Evolutionary conservation across 1,284 basidiomycete species (phyloP).

Genomic region (Jaminaea rosea): DNA sequence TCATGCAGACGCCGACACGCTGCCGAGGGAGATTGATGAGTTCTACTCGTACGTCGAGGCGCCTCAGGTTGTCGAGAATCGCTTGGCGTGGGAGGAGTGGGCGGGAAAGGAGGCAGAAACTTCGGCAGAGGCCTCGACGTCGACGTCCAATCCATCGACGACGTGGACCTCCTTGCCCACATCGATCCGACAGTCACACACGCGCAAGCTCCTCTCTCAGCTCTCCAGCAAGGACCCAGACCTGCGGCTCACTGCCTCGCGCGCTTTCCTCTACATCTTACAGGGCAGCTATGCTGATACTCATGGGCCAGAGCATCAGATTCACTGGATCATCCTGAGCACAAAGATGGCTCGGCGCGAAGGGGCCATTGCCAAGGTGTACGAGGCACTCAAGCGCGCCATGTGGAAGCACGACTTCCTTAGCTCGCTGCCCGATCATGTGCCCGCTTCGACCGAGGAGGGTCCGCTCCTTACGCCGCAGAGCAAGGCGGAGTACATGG

Average conservation of each 20-base stretch:
- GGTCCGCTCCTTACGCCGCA: conserved; percentile 35
- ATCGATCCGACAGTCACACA: conserved; percentile 22
- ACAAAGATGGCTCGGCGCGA: conserved; percentile 73
- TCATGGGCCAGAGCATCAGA: conserved; percentile 78
- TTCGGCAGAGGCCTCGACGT: background rate
- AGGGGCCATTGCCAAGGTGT: conserved; percentile 73
- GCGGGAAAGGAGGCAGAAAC: background rate
- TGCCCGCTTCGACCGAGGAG: conserved; percentile 5
- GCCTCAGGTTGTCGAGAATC: conserved; percentile 76
- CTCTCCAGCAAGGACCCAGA: conserved; percentile 38
- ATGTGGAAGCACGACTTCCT: conserved; percentile 69
- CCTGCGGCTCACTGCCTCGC: conserved; percentile 30
- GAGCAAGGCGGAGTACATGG: conserved; percentile 40
- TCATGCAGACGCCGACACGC: conserved; percentile 70
- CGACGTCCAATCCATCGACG: conserved; percentile 9
- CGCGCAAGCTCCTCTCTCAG: conserved; percentile 30
- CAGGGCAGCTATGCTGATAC: conserved; percentile 85
- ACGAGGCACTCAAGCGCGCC: conserved; percentile 82
- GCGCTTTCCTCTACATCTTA: conserved; percentile 31
- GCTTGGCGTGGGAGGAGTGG: conserved; percentile 70
- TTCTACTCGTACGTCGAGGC: conserved; percentile 98
- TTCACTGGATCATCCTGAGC: conserved; percentile 93
- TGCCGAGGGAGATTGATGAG: conserved; percentile 92
- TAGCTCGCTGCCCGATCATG: conserved; percentile 41
- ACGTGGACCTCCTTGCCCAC: conserved; percentile 34